These are phyloP conservation scores for Colletotrichum destructivum DNA, from an alignment of 2,329 filamentous ascomycete species.

Conservation along the genomic window DNA sequence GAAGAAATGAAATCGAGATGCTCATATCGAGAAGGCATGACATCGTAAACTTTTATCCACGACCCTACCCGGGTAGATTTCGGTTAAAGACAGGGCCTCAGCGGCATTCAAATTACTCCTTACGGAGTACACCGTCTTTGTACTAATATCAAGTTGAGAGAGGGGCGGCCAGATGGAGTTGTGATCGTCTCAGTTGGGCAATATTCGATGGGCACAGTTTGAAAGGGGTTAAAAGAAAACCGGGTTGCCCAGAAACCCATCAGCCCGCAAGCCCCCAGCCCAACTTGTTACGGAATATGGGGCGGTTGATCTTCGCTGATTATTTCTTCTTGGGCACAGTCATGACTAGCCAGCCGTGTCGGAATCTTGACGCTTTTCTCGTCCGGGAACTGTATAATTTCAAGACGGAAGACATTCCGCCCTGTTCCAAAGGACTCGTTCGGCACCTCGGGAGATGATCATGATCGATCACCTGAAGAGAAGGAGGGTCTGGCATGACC, in stretches of 20 bases:
- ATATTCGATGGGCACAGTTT: neutral
- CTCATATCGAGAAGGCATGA: neutral
- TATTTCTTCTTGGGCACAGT: neutral
- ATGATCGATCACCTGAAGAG: neutral
- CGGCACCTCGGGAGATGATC: neutral
- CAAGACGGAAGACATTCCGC: slow-evolving; percentile 15
- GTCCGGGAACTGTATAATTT: neutral
- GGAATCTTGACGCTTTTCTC: neutral
- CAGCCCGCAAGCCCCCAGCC: neutral
- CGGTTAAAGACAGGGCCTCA: too few relatives aligned
- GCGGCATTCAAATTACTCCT: too few relatives aligned
- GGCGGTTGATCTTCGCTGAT: slow-evolving; percentile 1
- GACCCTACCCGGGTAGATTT: neutral
- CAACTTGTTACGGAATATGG: neutral
- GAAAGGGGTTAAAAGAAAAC: neutral
- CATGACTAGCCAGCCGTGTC: slow-evolving; percentile 14
- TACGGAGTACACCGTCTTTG: neutral
- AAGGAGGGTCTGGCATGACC: neutral
- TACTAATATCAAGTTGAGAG: neutral
- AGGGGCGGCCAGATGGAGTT: neutral
- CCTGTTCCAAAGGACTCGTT: neutral
- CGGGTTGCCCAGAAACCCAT: neutral
- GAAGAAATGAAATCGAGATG: neutral
- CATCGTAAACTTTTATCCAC: too few relatives aligned
- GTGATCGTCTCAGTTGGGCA: neutral